Evolutionary conservation across 225 moss, liverwort and hornwort species (phyloP).

Genomic region (Rhytidiadelphus loreus): DNA sequence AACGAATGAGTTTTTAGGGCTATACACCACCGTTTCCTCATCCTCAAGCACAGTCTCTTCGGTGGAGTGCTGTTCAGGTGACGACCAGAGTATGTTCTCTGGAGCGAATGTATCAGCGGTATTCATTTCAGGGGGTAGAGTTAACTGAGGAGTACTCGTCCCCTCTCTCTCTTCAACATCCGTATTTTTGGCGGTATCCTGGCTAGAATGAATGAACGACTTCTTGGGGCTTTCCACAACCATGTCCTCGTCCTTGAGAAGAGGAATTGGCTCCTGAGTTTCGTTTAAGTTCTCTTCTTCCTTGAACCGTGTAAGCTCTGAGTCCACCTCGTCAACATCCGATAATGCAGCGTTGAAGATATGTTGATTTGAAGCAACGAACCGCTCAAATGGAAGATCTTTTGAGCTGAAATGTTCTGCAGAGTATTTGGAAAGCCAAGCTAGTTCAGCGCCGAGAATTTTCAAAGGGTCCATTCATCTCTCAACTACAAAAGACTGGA

Average conservation of each 20-base stretch:
- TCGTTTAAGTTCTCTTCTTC: not conserved
- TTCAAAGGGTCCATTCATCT: not conserved
- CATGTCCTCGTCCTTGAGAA: not conserved
- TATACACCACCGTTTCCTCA: not conserved
- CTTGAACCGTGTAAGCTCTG: not conserved
- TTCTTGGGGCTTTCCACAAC: not conserved
- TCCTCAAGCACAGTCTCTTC: not conserved
- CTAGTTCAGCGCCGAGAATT: not conserved
- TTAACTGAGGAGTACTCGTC: not conserved
- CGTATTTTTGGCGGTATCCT: not conserved
- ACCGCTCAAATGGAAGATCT: not conserved
- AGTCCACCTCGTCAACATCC: not conserved
- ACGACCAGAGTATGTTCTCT: not conserved
- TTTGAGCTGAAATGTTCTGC: conserved; percentile 5
- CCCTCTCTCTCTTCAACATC: not conserved
- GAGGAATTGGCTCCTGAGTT: not conserved
- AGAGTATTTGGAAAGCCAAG: not conserved
- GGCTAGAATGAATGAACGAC: not conserved
- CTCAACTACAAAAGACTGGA: not conserved
- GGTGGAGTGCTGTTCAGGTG: not conserved
- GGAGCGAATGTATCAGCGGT: not conserved
- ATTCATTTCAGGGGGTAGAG: not conserved
- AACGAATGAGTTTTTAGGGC: not conserved
- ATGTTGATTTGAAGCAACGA: not conserved
- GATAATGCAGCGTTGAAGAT: not conserved